Conservation (phyloP, 2,329 filamentous ascomycete genomes). For the Penicillium freii region DNA sequence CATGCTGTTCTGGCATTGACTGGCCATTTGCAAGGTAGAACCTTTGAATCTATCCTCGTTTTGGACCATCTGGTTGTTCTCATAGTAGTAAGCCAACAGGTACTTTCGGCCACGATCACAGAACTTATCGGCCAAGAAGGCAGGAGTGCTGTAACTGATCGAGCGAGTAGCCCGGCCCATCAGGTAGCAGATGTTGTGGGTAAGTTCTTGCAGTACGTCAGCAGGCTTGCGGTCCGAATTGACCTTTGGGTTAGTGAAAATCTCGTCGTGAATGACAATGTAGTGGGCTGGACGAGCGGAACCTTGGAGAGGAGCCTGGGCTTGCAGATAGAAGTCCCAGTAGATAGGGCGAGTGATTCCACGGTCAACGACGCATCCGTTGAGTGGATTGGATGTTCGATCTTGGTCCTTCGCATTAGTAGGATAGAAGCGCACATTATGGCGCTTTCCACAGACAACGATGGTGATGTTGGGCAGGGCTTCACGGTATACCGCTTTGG, state of each 20-base stretch:
- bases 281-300: slow-evolving; percentile 82
- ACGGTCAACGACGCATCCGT: slow-evolving; percentile 79
- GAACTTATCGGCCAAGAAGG: slow-evolving; percentile 25
- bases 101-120: slow-evolving; percentile 25
- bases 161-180: slow-evolving; percentile 28
- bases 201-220: slow-evolving; percentile 19
- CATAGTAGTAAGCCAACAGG: slow-evolving; percentile 10
- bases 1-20: not conserved
- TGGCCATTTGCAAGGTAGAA: not conserved
- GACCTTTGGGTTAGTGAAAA: slow-evolving; percentile 47
- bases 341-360: slow-evolving; percentile 69
- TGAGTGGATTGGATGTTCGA: slow-evolving; percentile 61
- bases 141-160: slow-evolving; percentile 24
- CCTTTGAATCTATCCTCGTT: not conserved
- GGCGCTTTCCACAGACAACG: slow-evolving; percentile 79
- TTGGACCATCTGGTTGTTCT: not conserved
- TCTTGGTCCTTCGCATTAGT: slow-evolving; percentile 50
- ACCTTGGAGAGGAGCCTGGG: slow-evolving; percentile 74
- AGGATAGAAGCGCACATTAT: slow-evolving; percentile 82
- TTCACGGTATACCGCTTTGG: slow-evolving; percentile 55
- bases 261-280: slow-evolving; percentile 65
- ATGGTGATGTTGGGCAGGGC: slow-evolving; percentile 63
- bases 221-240: slow-evolving; percentile 4
- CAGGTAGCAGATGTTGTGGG: slow-evolving; percentile 26
- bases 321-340: slow-evolving; percentile 82